Base-by-base conservation (phyloP, 371 early-diverging fungal species). In the Zychaea mexicana region DNA sequence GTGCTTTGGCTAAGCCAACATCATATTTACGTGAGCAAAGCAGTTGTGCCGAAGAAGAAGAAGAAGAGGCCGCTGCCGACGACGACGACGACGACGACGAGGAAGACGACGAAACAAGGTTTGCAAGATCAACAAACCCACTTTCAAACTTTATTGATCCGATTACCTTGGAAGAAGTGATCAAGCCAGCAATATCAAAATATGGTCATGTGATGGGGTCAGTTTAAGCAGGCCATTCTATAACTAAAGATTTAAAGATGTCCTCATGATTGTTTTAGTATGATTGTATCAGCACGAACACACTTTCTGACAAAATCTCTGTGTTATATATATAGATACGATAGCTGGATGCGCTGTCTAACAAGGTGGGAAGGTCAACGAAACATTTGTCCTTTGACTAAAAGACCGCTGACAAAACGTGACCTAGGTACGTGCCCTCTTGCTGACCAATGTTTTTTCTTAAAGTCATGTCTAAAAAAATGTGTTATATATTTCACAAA, bases 161-260 rank as follows among this genome's bases (percentile, higher is more conserved):
- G 15, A 96, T 97, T 65, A 96, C 96, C 9, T 72, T 96, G 42
- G 95, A 96, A 61, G 90, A 90, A 52, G 93, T 97, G 19, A 83
- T 90, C n/a, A 93, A 92, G 64, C 97, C 97, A 7, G 96, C 97
- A 3, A 96, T 97, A 49, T 96, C 96, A 24, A 95, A 93, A 59
- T 96, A 93, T 69, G 97, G 97, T 24, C 97, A 96, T 79, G 96
- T 97, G 54, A 96, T 95, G 93, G 92, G 92, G 72, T 90, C 24
- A 31, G 55, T 19, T n/a, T 31, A 45, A 5, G 12, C 12, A 52
- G 24, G 12, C 21, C 32, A 21, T 28, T 22, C 22, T 36, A 15
- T 36, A n/a, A n/a, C n/a, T n/a, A n/a, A n/a, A n/a, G n/a, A n/a
- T n/a, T n/a, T n/a, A n/a, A n/a, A n/a, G n/a, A n/a, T n/a, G n/a